phyloP scores from a whole-genome alignment of 2,329 filamentous ascomycete genomes.

The Beauveria medogensis region DNA sequence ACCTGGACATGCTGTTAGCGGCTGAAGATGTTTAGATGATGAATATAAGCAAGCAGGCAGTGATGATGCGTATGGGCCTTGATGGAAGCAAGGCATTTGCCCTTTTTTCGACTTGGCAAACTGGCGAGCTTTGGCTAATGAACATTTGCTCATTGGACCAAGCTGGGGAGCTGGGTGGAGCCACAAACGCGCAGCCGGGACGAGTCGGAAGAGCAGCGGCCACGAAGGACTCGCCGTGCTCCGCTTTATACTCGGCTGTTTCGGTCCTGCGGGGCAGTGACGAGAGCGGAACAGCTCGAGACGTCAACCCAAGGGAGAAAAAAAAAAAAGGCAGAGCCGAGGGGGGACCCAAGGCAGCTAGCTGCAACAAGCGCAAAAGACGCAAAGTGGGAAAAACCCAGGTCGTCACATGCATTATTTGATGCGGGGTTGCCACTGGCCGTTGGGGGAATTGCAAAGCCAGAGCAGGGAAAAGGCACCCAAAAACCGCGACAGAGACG shows the following conservation, averaged over 20 bases:
- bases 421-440: conserved; percentile 12
- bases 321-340: background rate
- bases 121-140: conserved; percentile 6
- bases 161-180: background rate
- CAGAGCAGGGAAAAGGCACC: background rate
- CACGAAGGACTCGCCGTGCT: conserved; percentile 9
- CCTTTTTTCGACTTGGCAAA: conserved; percentile 1
- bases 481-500: background rate
- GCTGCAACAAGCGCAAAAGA: background rate
- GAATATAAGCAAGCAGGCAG: background rate
- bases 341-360: background rate
- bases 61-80: background rate
- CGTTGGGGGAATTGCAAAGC: background rate
- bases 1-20: conserved; percentile 53
- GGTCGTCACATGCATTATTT: conserved; percentile 2
- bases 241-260: conserved; percentile 13
- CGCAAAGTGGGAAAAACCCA: background rate
- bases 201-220: conserved; percentile 10
- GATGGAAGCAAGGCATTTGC: background rate
- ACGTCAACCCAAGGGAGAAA: background rate
- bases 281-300: conserved; percentile 5
- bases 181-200: conserved; percentile 1
- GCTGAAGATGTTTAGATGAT: conserved; percentile 2
- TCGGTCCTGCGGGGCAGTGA: conserved; percentile 10
- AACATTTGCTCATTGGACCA: conserved; percentile 3